These are phyloP conservation scores for Oenanthe sinensis DNA, from an alignment of 129 eudicot genomes.

Conservation along the genomic window DNA sequence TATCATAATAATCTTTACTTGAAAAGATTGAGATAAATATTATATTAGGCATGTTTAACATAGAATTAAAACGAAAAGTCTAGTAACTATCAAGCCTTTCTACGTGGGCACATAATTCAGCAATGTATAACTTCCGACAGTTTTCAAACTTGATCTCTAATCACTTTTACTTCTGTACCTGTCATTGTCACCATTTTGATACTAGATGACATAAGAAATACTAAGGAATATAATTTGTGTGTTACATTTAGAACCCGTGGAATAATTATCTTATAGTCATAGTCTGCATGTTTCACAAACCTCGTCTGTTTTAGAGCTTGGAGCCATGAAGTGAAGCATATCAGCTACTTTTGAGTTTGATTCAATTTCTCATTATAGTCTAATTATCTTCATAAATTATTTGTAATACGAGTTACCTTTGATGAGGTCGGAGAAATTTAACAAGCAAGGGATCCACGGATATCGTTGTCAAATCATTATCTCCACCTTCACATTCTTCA, in stretches of 20 bases:
- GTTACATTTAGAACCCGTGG: background rate
- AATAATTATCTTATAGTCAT: background rate
- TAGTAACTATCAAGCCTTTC: background rate
- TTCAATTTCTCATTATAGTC: background rate
- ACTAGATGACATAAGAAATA: background rate
- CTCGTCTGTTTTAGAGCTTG: background rate
- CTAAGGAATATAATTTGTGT: background rate
- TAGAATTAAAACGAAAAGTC: background rate
- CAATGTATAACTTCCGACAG: background rate
- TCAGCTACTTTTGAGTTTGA: background rate
- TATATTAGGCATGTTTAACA: background rate
- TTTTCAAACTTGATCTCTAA: background rate
- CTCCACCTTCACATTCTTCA: slow-evolving; percentile 47
- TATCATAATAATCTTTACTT: too few relatives aligned
- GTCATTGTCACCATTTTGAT: background rate
- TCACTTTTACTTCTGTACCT: background rate
- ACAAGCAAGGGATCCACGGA: slow-evolving; percentile 75
- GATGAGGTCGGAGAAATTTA: slow-evolving; percentile 91
- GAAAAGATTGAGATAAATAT: background rate
- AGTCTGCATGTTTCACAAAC: background rate
- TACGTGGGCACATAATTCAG: background rate
- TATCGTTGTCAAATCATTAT: slow-evolving; percentile 26
- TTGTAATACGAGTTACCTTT: slow-evolving; percentile 43
- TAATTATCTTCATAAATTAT: background rate
- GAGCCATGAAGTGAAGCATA: background rate